phyloP scores from a whole-genome alignment of 73 alveolate genomes.

The Blepharisma japonicum region DNA sequence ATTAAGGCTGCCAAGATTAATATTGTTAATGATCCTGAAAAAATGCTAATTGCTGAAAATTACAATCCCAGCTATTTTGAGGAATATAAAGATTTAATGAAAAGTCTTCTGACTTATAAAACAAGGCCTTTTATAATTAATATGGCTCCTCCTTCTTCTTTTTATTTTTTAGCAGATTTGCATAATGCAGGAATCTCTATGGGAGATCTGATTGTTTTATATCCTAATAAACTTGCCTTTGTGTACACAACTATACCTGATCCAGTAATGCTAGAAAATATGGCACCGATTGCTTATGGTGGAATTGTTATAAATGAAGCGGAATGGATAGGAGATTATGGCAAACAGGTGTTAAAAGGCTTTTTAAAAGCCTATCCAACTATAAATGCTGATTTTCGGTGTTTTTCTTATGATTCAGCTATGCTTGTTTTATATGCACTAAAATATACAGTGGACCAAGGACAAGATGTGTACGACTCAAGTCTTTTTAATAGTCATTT shows the following conservation, averaged over 20 bases:
- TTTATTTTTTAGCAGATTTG: not conserved
- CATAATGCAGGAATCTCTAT: not conserved
- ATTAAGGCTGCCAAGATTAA: too few relatives aligned
- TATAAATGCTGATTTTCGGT: not conserved
- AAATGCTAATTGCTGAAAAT: too few relatives aligned
- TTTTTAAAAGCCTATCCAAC: not conserved
- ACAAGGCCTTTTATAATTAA: too few relatives aligned
- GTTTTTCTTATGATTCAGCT: not conserved
- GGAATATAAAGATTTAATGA: too few relatives aligned
- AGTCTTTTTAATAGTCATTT: too few relatives aligned
- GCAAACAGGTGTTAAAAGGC: not conserved
- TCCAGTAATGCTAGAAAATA: not conserved
- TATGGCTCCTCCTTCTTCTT: too few relatives aligned
- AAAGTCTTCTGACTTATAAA: too few relatives aligned
- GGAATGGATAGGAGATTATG: constrained; percentile 18
- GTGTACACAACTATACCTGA: too few relatives aligned
- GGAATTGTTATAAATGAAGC: not conserved
- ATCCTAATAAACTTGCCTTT: not conserved
- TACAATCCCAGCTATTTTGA: too few relatives aligned
- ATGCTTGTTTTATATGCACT: not conserved
- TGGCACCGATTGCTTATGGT: not conserved
- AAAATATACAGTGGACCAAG: not conserved
- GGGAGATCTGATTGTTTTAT: not conserved
- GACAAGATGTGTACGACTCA: not conserved
- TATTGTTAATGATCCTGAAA: too few relatives aligned